Base-by-base conservation (phyloP, 371 early-diverging fungal genomes). In the Mortierella sp. region DNA sequence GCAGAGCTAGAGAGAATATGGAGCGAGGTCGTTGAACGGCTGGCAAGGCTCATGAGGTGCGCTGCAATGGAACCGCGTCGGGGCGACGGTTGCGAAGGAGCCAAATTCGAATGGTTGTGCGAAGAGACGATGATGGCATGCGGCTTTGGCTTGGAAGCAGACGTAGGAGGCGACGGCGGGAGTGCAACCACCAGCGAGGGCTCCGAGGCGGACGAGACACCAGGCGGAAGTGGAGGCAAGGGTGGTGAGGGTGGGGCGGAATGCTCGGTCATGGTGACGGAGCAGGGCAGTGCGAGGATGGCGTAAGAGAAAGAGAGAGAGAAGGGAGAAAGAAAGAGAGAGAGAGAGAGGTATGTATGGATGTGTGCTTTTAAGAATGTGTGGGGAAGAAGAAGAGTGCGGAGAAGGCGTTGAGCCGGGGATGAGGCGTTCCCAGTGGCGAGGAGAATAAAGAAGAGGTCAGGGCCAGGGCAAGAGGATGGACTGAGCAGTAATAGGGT, bases 11-110 rank as follows among this genome's bases (percentile, higher is more conserved):
- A 77, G 11, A 77, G 53, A 26, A 72, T 43, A 28, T 72, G 60
- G 29, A 77, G 79, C 1, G 79, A 72, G n/a, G 72, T 69, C 4
- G 79, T 72, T 5, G 79, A 77, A 6, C 62, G 57, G 23, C 69
- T 43, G 15, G 79, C 72, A 66, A 77, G 62, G 62, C 47, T 68
- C 66, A 77, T 68, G 30, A 77, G 60, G 25, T 77, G 72, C 23
- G 72, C 57, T 12, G 79, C 79, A 65, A 77, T 77, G 15, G 79
- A 77, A 46, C 72, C 72, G 59, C 79, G 58, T 48, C 68, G 62
- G 11, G 68, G 68, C 14, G 77, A 55, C 14, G 58, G 25, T 21
- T 60, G 76, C 14, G 66, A 37, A 11, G 66, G 62, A 28, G 58
- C 62, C 28, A 71, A 61, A 14, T 59, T 58, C n/a, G 23, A 45